Percentiles rank a stretch among this genome's conserved stretches.
These are phyloP conservation scores for Rosa multiflora DNA, from an alignment of 306 rosid species.

Conservation along the genomic window DNA sequence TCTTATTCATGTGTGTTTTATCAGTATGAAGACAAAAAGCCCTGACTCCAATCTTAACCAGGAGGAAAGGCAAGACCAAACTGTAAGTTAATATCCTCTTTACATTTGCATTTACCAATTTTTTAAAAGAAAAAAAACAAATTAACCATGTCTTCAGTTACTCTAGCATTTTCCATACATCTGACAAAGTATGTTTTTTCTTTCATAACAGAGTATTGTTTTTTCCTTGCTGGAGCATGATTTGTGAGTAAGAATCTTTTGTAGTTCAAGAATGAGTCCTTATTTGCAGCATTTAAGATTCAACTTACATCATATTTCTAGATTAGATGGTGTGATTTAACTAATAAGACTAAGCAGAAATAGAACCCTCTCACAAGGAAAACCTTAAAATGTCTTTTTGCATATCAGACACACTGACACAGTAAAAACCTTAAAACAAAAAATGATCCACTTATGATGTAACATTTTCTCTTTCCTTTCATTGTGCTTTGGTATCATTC, in stretches of 20 bases:
- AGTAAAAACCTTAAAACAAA: background rate
- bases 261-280: background rate
- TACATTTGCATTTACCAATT: background rate
- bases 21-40: constrained; percentile 47
- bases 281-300: background rate
- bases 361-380: background rate
- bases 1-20: constrained; percentile 27
- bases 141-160: background rate
- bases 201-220: background rate
- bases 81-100: constrained; percentile 53
- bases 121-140: background rate
- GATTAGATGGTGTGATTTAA: background rate
- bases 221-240: background rate
- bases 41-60: constrained; percentile 28
- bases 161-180: background rate
- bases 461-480: background rate
- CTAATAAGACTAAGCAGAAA: background rate
- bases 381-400: background rate
- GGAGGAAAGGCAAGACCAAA: constrained; percentile 56
- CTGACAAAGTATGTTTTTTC: background rate
- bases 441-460: background rate
- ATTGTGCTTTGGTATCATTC: background rate
- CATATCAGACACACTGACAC: background rate
- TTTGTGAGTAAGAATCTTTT: background rate
- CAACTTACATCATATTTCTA: constrained; percentile 2